These are phyloP conservation scores for Wickerhamiella galacta DNA, from an alignment of 805 yeast genomes.

Conservation along the genomic window DNA sequence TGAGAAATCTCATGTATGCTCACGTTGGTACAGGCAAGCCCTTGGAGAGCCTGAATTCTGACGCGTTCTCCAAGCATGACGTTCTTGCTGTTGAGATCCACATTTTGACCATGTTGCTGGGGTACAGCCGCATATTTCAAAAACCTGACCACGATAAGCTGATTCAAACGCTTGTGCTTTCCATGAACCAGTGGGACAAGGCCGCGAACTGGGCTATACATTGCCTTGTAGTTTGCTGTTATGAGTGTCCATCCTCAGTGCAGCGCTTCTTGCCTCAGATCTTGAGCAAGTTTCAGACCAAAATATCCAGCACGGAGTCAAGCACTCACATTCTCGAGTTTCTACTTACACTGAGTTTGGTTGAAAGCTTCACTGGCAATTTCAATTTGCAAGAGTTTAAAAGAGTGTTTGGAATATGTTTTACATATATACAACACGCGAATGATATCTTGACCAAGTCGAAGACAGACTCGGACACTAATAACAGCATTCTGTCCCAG, in stretches of 20 bases:
- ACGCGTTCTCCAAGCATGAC: slow-evolving; percentile 22
- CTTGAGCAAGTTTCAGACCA: slow-evolving; percentile 54
- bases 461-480: slow-evolving; percentile 4
- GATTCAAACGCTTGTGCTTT: slow-evolving; percentile 40
- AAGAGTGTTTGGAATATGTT: slow-evolving; percentile 68
- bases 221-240: slow-evolving; percentile 59
- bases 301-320: slow-evolving; percentile 52
- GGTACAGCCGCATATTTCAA: slow-evolving; percentile 35
- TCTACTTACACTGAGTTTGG: slow-evolving; percentile 43
- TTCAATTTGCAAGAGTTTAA: slow-evolving; percentile 64
- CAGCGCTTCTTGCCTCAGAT: slow-evolving; percentile 53
- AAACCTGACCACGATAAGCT: slow-evolving; percentile 48
- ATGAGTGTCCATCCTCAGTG: slow-evolving; percentile 59
- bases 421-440: slow-evolving; percentile 60
- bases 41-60: slow-evolving; percentile 1
- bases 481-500: slow-evolving; percentile 29
- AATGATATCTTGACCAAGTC: slow-evolving; percentile 26
- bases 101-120: slow-evolving; percentile 35
- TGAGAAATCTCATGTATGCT: slow-evolving; percentile 35
- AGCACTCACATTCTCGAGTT: slow-evolving; percentile 65
- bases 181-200: slow-evolving; percentile 58
- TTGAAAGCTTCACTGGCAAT: slow-evolving; percentile 51
- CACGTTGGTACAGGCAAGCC: slow-evolving; percentile 27
- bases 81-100: slow-evolving; percentile 29
- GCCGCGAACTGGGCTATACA: slow-evolving; percentile 68